Evolutionary conservation across 768 basidiomycete species (phyloP).

Genomic region (Arthromyces matolae): DNA sequence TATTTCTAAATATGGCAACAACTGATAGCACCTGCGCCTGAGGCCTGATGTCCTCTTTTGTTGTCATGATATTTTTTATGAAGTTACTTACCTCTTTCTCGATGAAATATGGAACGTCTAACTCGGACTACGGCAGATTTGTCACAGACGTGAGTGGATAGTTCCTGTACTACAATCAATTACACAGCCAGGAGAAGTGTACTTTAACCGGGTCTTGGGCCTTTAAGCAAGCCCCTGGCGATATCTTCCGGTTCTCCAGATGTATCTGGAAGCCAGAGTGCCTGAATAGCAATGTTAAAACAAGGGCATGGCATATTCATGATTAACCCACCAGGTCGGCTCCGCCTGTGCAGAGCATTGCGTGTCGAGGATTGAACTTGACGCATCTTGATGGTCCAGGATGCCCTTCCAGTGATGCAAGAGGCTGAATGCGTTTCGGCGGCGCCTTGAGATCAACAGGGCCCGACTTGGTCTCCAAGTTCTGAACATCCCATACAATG

Average conservation of each 20-base stretch:
- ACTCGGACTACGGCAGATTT: too few relatives aligned
- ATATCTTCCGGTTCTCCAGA: slow-evolving; percentile 66
- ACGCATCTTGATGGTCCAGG: slow-evolving; percentile 83
- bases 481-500: slow-evolving; percentile 82
- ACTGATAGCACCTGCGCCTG: too few relatives aligned
- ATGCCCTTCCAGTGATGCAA: slow-evolving; percentile 66
- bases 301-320: background rate
- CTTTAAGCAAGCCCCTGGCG: slow-evolving; percentile 65
- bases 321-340: slow-evolving; percentile 65
- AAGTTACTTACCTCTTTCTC: background rate
- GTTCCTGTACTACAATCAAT: too few relatives aligned
- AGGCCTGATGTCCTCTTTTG: background rate
- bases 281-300: slow-evolving; percentile 23
- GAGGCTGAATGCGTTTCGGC: slow-evolving; percentile 41
- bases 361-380: slow-evolving; percentile 82
- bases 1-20: too few relatives aligned
- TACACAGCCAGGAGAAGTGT: too few relatives aligned
- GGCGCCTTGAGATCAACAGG: slow-evolving; percentile 51
- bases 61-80: background rate
- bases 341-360: slow-evolving; percentile 86
- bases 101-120: too few relatives aligned
- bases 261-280: slow-evolving; percentile 53
- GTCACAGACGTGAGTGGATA: too few relatives aligned
- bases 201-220: slow-evolving; percentile 24
- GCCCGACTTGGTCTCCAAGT: slow-evolving; percentile 49